phyloP scores from a whole-genome alignment of 768 basidiomycete genomes.

The Rhodosporidiobolus sp. region DNA sequence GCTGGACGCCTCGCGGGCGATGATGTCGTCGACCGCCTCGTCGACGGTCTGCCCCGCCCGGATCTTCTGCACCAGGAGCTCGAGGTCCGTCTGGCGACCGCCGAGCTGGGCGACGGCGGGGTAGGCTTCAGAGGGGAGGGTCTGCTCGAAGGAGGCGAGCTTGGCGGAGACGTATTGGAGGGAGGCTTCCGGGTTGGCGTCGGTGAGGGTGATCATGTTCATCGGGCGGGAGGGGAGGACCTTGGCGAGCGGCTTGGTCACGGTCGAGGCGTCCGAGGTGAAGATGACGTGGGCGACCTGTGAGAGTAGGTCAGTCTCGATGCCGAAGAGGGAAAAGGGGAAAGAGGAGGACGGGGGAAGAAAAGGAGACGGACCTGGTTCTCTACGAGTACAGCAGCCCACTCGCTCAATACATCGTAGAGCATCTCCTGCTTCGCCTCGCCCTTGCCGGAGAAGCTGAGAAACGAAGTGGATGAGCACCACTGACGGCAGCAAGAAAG shows the following conservation, averaged over 20 bases:
- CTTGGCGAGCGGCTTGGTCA: conserved; percentile 76
- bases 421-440: conserved; percentile 55
- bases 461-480: background rate
- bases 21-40: conserved; percentile 62
- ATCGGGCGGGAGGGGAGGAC: conserved; percentile 82
- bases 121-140: conserved; percentile 60
- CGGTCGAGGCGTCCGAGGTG: conserved; percentile 82
- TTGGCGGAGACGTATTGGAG: conserved; percentile 77
- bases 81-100: conserved; percentile 84
- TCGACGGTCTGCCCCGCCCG: conserved; percentile 30
- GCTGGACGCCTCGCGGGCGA: conserved; percentile 72
- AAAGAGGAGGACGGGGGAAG: too few relatives aligned
- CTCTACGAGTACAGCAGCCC: conserved; percentile 78
- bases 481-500: background rate
- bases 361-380: conserved; percentile 58
- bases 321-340: too few relatives aligned
- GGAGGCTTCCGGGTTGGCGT: conserved; percentile 77
- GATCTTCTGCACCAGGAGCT: conserved; percentile 51
- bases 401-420: conserved; percentile 70
- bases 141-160: conserved; percentile 44
- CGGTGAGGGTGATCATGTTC: conserved; percentile 70
- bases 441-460: conserved; percentile 54
- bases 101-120: conserved; percentile 71
- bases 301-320: too few relatives aligned
- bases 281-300: conserved; percentile 90